Evolutionary conservation across 352 stramenopile species (phyloP).

Genomic region (Phytophthora syringae): DNA sequence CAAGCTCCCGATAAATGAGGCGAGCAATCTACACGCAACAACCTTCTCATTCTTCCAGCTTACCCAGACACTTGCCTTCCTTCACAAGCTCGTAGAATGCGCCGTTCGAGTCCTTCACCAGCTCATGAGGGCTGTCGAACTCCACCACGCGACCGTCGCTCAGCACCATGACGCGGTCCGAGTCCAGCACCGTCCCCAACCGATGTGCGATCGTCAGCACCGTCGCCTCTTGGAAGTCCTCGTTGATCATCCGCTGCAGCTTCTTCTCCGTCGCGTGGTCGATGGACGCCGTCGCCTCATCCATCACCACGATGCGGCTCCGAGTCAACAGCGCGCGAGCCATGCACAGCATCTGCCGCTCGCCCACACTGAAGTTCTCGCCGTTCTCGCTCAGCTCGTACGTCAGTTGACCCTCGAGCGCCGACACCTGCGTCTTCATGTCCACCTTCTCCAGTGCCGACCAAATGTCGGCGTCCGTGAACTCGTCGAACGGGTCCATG

Average conservation of each 20-base stretch:
- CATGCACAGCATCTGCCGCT: constrained; percentile 94
- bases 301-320: constrained; percentile 92
- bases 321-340: constrained; percentile 89
- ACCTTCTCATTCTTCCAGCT: constrained; percentile 8
- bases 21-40: constrained; percentile 9
- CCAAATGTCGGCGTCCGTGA: constrained; percentile 76
- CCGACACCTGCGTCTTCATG: constrained; percentile 51
- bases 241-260: constrained; percentile 33
- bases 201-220: constrained; percentile 95
- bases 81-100: constrained; percentile 16
- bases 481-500: constrained; percentile 90
- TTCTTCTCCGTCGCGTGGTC: constrained; percentile 63
- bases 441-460: constrained; percentile 77
- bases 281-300: constrained; percentile 92
- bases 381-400: constrained; percentile 25
- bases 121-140: constrained; percentile 70
- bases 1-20: background rate
- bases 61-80: constrained; percentile 24
- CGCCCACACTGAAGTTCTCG: constrained; percentile 56
- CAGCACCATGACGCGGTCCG: constrained; percentile 85
- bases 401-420: constrained; percentile 25
- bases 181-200: constrained; percentile 53
- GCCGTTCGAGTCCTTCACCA: constrained; percentile 1
- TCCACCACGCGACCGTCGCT: constrained; percentile 85
- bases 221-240: constrained; percentile 88